phyloP scores from a whole-genome alignment of 2,329 filamentous ascomycete species.

The Beauveria australis region DNA sequence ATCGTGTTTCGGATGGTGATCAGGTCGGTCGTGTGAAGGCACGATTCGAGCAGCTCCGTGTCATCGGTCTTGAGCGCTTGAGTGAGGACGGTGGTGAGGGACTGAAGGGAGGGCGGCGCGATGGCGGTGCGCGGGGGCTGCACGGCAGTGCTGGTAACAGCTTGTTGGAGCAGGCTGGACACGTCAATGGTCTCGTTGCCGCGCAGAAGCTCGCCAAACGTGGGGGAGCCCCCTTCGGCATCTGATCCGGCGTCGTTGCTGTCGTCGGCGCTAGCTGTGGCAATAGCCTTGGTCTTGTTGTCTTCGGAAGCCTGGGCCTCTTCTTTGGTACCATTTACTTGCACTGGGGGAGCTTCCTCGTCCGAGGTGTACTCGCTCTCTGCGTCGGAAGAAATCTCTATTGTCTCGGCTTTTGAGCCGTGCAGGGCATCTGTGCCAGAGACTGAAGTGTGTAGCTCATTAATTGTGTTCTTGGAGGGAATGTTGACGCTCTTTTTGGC shows the following conservation, averaged over 20 bases:
- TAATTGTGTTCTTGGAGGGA: slow-evolving; percentile 41
- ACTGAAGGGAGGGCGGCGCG: slow-evolving; percentile 62
- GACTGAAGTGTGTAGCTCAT: slow-evolving; percentile 51
- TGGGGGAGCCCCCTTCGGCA: slow-evolving; percentile 48
- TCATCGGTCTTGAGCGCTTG: slow-evolving; percentile 93
- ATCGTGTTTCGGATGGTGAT: slow-evolving; percentile 79
- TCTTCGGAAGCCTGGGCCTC: slow-evolving; percentile 17
- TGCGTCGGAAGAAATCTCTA: slow-evolving; percentile 51
- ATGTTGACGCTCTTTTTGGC: slow-evolving; percentile 46
- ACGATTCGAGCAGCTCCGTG: slow-evolving; percentile 80
- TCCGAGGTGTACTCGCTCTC: slow-evolving; percentile 39
- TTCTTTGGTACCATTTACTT: slow-evolving; percentile 14
- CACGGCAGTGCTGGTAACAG: slow-evolving; percentile 24
- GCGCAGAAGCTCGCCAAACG: slow-evolving; percentile 80
- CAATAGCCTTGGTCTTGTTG: slow-evolving; percentile 18
- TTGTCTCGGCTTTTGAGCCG: slow-evolving; percentile 32
- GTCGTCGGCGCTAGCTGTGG: slow-evolving; percentile 21
- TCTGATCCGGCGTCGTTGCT: slow-evolving; percentile 32
- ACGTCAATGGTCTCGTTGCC: slow-evolving; percentile 72
- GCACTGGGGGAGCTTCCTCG: slow-evolving; percentile 27
- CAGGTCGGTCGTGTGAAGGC: slow-evolving; percentile 71
- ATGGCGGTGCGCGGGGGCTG: slow-evolving; percentile 40
- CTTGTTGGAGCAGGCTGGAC: slow-evolving; percentile 46
- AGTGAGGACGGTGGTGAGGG: slow-evolving; percentile 83
- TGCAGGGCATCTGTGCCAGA: slow-evolving; percentile 33